Evolutionary conservation across 805 yeast species (phyloP).

Genomic region (Danielia oregonensis): DNA sequence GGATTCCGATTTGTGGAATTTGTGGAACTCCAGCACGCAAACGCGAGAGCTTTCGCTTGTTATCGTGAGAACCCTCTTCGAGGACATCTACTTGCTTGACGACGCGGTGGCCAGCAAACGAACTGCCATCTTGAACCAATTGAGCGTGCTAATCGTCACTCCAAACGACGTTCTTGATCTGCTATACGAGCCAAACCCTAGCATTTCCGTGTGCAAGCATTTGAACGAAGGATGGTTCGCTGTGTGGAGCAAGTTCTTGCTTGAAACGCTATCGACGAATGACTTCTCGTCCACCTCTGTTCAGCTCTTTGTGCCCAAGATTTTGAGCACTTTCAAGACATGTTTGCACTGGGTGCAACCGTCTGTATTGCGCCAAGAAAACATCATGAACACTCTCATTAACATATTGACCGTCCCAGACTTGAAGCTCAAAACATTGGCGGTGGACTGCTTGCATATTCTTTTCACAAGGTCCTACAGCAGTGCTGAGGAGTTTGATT

Average conservation of each 20-base stretch:
- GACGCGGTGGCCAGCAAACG: slow-evolving; percentile 87
- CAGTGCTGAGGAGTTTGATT: slow-evolving; percentile 63
- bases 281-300: slow-evolving; percentile 24
- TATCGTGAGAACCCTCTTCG: slow-evolving; percentile 82
- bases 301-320: slow-evolving; percentile 54
- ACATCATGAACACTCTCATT: slow-evolving; percentile 62
- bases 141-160: slow-evolving; percentile 79
- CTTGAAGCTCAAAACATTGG: slow-evolving; percentile 69
- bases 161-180: slow-evolving; percentile 60
- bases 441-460: slow-evolving; percentile 88
- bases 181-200: slow-evolving; percentile 63
- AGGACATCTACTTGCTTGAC: slow-evolving; percentile 86
- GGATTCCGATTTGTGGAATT: slow-evolving; percentile 70
- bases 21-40: slow-evolving; percentile 66
- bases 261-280: slow-evolving; percentile 30
- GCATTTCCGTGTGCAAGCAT: slow-evolving; percentile 60
- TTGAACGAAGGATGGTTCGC: slow-evolving; percentile 83
- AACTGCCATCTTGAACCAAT: slow-evolving; percentile 69
- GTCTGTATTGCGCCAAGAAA: slow-evolving; percentile 60
- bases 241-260: slow-evolving; percentile 53
- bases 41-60: slow-evolving; percentile 75
- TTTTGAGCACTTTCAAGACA: slow-evolving; percentile 80
- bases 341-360: slow-evolving; percentile 92
- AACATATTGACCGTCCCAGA: slow-evolving; percentile 55
- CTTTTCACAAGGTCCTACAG: slow-evolving; percentile 76